Evolutionary conservation across 306 rosid species (phyloP).

Genomic region (Corylus americana): DNA sequence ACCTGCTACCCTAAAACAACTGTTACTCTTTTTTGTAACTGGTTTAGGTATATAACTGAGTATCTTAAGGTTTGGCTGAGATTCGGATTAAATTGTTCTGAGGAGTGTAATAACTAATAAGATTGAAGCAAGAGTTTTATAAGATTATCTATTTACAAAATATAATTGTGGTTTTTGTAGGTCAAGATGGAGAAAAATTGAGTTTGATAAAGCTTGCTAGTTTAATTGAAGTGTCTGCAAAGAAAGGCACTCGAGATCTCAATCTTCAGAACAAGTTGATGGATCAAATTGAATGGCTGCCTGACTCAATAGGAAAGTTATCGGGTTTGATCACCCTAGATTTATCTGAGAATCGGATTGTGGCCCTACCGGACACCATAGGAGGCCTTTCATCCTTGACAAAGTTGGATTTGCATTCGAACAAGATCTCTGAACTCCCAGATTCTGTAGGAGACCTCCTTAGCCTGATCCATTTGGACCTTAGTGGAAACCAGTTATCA

Average conservation of each 20-base stretch:
- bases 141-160: constrained; percentile 12
- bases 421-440: constrained; percentile 62
- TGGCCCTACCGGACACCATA: constrained; percentile 63
- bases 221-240: constrained; percentile 73
- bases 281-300: constrained; percentile 89
- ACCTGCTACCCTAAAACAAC: background rate
- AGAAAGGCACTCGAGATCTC: constrained; percentile 67
- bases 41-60: constrained; percentile 8
- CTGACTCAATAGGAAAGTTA: constrained; percentile 80
- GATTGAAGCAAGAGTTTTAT: constrained; percentile 17
- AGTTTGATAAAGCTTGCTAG: constrained; percentile 75
- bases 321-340: constrained; percentile 70
- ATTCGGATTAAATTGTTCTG: background rate
- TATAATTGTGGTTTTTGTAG: constrained; percentile 40
- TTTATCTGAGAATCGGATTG: constrained; percentile 76
- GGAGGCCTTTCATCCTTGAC: constrained; percentile 74
- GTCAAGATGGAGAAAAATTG: constrained; percentile 77
- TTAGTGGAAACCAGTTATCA: constrained; percentile 60
- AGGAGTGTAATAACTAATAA: background rate
- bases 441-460: constrained; percentile 66
- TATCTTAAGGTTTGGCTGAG: background rate
- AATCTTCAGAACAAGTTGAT: constrained; percentile 62
- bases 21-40: background rate
- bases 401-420: constrained; percentile 75
- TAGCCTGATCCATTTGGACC: constrained; percentile 58